A percentile compares a stretch with the other conserved stretches of the same genome.
These are phyloP conservation scores for Diospyros lotus DNA, from an alignment of 148 eudicot species.

Conservation along the genomic window DNA sequence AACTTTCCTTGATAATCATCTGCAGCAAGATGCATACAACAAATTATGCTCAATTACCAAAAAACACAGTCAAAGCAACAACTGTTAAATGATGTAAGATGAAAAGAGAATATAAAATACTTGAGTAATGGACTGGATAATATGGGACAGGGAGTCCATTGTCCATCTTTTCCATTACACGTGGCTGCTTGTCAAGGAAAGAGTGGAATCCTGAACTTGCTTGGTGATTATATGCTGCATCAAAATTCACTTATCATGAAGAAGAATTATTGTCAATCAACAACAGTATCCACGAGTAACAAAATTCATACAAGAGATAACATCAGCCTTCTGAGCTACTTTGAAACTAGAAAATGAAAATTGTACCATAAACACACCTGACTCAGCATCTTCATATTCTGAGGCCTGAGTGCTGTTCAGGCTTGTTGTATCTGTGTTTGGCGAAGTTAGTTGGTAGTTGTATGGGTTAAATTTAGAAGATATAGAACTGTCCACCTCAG, in stretches of 20 bases:
- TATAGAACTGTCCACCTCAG: constrained; percentile 44
- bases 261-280: background rate
- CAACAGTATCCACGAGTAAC: constrained; percentile 1
- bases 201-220: constrained; percentile 37
- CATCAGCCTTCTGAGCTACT: background rate
- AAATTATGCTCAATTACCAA: background rate
- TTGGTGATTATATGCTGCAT: constrained; percentile 44
- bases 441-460: constrained; percentile 36
- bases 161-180: constrained; percentile 22
- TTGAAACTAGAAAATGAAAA: constrained; percentile 4
- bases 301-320: background rate
- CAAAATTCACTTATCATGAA: background rate
- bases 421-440: constrained; percentile 45
- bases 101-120: constrained; percentile 22
- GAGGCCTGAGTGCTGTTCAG: constrained; percentile 55
- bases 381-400: constrained; percentile 68
- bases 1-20: constrained; percentile 43
- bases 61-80: background rate
- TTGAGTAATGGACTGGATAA: constrained; percentile 35
- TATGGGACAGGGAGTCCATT: constrained; percentile 36
- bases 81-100: background rate
- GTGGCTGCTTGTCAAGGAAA: constrained; percentile 31
- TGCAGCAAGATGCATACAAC: constrained; percentile 15
- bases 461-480: constrained; percentile 35
- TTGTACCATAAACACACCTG: constrained; percentile 35